Base-by-base conservation (phyloP, 805 yeast species). In the Pichia californica region DNA sequence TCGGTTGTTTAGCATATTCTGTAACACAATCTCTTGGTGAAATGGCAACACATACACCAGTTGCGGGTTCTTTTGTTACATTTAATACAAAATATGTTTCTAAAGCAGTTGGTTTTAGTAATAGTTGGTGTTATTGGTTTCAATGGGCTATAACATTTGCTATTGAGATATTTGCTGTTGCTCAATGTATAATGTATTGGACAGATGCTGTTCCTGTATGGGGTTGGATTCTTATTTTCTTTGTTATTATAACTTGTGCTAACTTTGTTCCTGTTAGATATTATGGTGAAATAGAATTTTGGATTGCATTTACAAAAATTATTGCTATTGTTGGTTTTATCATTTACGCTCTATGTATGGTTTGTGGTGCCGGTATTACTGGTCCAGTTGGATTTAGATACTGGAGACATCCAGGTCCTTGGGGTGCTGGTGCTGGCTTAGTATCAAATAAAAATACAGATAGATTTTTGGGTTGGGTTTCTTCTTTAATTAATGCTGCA, bases 351-450 rank as follows among this genome's bases (percentile, higher is more conserved):
- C 63, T 82, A 43, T 71, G 77, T 61, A 81, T 82, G 80, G 87
- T 81, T 19, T 79, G 85, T 61, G 88, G 88, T 64, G 88, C 82
- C 11, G 84, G 85, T 54, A 31, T 34, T 1, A 69, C 75, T 1
- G 88, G 88, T 18, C 83, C 88, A 7, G 74, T 83, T 31, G 89
- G 89, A 13, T 83, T 83, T 71, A 72, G 87, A 59, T 83, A 83
- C 62, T 83, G 89, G 91, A 75, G 86, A 64, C 61, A 83, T 56
- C 88, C 88, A 11, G 88, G 88, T 50, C 74, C 87, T 10, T 79
- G 83, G 79, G 86, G 56, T 38, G 53, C 46, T 36, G 77, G 76
- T 38, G 87, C 86, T 40, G 71, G 73, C 28, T 61, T 74, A 30
- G 77, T 78, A 11, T 49, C 57, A n/a, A 67, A 76, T 56, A 54